These are phyloP conservation scores for Colletotrichum sp. DNA, from an alignment of 2,329 filamentous ascomycete genomes.

Conservation along the genomic window DNA sequence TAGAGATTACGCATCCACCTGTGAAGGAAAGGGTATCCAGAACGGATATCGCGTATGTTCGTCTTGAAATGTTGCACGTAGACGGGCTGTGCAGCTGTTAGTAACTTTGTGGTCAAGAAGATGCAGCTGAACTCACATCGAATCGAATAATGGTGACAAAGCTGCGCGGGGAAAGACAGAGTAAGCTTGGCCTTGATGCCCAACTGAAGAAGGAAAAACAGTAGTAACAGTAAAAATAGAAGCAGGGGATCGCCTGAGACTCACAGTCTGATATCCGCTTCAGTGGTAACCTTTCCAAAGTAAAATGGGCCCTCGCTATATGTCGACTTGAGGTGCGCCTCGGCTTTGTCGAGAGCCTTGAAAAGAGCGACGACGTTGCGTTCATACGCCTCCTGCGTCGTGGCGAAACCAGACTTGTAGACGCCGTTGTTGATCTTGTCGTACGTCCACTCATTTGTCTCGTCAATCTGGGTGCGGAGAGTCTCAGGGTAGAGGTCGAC, in stretches of 20 bases:
- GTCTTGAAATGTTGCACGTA: conserved; percentile 91
- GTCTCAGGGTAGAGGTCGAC: conserved; percentile 72
- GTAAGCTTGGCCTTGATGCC: neutral
- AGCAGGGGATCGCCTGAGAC: conserved; percentile 25
- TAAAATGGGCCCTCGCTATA: conserved; percentile 66
- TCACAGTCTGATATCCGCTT: conserved; percentile 78
- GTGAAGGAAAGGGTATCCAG: conserved; percentile 82
- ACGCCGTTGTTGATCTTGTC: conserved; percentile 74
- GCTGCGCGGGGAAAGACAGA: conserved; percentile 30
- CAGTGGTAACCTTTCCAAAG: conserved; percentile 77
- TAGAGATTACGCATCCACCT: conserved; percentile 83
- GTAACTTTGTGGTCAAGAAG: neutral
- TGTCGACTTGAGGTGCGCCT: conserved; percentile 65
- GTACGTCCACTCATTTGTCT: conserved; percentile 82
- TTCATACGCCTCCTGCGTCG: conserved; percentile 82
- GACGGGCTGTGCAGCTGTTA: conserved; percentile 49
- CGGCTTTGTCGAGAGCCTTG: conserved; percentile 75
- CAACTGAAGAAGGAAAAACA: neutral
- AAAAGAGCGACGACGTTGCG: conserved; percentile 75
- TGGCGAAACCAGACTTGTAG: conserved; percentile 83
- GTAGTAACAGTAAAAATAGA: neutral
- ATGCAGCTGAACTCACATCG: conserved; percentile 48
- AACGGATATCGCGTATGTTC: conserved; percentile 84
- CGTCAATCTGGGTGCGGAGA: conserved; percentile 74
- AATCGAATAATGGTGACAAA: conserved; percentile 77